A percentile compares a stretch with the other conserved stretches of the same genome.
These are phyloP conservation scores for Acanthamoeba sp. DNA, from an alignment of 208 protist species.

Conservation along the genomic window DNA sequence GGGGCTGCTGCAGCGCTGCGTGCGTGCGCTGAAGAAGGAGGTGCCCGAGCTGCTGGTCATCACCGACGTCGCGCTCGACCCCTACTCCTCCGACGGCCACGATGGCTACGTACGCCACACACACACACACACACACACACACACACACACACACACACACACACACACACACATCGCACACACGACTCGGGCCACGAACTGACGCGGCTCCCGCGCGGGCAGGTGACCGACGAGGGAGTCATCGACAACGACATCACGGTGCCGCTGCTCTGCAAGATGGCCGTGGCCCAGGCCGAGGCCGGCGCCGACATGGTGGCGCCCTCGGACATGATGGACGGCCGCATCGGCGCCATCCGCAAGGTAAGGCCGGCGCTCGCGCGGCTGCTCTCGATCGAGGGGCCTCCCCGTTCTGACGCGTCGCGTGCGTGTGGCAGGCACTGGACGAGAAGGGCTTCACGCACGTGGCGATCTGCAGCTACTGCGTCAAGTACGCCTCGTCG, in stretches of 20 bases:
- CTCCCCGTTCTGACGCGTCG: no score
- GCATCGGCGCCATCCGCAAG: constrained; percentile 89
- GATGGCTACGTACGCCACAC: constrained; percentile 73
- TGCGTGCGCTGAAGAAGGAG: constrained; percentile 77
- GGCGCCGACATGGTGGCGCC: constrained; percentile 92
- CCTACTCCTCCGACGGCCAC: constrained; percentile 83
- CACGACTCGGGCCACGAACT: background rate
- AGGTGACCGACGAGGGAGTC: constrained; percentile 80
- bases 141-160: background rate
- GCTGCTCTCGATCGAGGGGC: no score
- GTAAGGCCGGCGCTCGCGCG: no score
- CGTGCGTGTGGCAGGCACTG: constrained; percentile 78
- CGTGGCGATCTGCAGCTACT: constrained; percentile 86
- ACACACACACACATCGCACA: background rate
- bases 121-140: background rate
- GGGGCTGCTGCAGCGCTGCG: constrained; percentile 75
- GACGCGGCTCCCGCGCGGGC: background rate
- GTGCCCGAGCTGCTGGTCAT: constrained; percentile 79
- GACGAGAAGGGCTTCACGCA: constrained; percentile 79
- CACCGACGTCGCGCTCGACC: constrained; percentile 83
- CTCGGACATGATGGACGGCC: constrained; percentile 95
- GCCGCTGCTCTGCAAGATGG: constrained; percentile 86
- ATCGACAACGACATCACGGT: constrained; percentile 90
- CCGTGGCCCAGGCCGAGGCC: constrained; percentile 86
- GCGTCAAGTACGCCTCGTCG: constrained; percentile 91